These are phyloP conservation scores for Penicillium sp. DNA, from an alignment of 2,329 filamentous ascomycete species.

Conservation along the genomic window DNA sequence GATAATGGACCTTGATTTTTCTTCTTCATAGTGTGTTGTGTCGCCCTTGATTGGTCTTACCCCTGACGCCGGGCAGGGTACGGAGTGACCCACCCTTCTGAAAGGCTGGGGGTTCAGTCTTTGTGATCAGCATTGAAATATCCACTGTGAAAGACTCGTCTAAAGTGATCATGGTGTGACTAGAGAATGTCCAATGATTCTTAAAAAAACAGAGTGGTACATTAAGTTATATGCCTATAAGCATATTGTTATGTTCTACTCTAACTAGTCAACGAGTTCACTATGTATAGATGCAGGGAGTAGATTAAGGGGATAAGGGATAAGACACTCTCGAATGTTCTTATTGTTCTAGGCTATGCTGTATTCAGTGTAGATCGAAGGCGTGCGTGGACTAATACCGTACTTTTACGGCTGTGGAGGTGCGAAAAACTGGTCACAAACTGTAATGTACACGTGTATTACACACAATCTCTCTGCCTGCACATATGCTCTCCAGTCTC, in stretches of 20 bases:
- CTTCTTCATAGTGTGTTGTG: not conserved
- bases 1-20: not conserved
- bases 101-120: not conserved
- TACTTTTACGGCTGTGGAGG: not conserved
- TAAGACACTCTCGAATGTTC: conserved; percentile 1
- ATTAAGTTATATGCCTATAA: not conserved
- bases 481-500: not conserved
- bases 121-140: not conserved
- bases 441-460: conserved; percentile 17
- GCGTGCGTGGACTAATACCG: conserved; percentile 2
- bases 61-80: not conserved
- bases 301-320: not conserved
- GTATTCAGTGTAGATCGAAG: not conserved
- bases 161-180: not conserved
- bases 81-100: not conserved
- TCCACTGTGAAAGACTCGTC: not conserved
- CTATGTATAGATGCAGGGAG: too few species aligned
- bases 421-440: not conserved
- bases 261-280: too few species aligned
- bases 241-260: not conserved
- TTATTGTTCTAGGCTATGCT: conserved; percentile 1
- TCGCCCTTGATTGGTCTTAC: conserved; percentile 6
- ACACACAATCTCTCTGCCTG: conserved; percentile 17
- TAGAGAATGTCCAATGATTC: not conserved
- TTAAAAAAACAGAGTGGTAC: not conserved